These are phyloP conservation scores for Apiotrichum siamense DNA, from an alignment of 1,284 basidiomycete genomes.

Conservation along the genomic window DNA sequence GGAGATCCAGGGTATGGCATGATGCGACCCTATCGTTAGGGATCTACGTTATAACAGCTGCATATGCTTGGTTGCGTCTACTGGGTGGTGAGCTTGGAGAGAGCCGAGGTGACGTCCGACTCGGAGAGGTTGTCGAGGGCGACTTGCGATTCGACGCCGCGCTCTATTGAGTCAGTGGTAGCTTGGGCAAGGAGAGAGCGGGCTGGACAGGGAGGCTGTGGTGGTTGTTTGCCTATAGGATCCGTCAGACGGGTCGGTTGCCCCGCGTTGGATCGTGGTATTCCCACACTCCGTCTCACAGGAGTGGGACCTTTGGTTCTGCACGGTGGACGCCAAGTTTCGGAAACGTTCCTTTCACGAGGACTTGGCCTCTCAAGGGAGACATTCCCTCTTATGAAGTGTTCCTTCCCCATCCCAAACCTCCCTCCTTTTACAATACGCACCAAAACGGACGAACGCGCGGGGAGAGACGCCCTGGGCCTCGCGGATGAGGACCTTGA, in stretches of 20 bases:
- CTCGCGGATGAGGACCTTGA: conserved; percentile 84
- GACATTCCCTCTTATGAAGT: too few relatives aligned
- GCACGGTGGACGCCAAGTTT: too few relatives aligned
- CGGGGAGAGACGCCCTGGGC: conserved; percentile 81
- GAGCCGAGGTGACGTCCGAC: conserved; percentile 37
- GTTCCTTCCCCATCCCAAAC: not conserved
- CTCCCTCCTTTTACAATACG: conserved; percentile 47
- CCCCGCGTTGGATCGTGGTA: too few relatives aligned
- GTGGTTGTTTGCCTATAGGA: too few relatives aligned
- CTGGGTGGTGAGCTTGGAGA: conserved; percentile 33
- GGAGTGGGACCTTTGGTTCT: too few relatives aligned
- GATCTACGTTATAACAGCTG: not conserved
- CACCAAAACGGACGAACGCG: conserved; percentile 86
- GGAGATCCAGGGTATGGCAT: not conserved
- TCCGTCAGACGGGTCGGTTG: too few relatives aligned
- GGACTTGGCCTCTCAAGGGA: too few relatives aligned
- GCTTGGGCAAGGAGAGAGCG: too few relatives aligned
- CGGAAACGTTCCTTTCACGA: too few relatives aligned
- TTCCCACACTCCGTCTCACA: too few relatives aligned
- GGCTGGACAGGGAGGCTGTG: too few relatives aligned
- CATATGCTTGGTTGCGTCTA: conserved; percentile 11
- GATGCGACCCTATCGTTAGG: not conserved
- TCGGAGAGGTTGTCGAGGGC: conserved; percentile 39
- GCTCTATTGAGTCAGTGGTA: too few relatives aligned
- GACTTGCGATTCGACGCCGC: conserved; percentile 41